Evolutionary conservation across 2,329 filamentous ascomycete genomes (phyloP).

Genomic region (Diplodia sapinea): DNA sequence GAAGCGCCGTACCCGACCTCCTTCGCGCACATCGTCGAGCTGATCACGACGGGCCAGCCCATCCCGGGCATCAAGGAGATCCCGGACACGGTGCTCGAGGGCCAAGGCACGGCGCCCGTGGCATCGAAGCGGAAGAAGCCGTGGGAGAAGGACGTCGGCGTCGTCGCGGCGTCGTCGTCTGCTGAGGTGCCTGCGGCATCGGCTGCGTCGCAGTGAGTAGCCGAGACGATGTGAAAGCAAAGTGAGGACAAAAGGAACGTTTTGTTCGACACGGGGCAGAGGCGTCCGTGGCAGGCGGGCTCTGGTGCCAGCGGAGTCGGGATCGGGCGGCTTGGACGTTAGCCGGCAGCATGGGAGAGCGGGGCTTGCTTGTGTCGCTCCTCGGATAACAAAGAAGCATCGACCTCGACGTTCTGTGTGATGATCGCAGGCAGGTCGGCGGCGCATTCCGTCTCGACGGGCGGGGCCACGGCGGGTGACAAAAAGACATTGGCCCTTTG

Average conservation of each 20-base stretch:
- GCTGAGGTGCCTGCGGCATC: not conserved
- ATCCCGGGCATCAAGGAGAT: slow-evolving; percentile 89
- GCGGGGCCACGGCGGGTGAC: no score
- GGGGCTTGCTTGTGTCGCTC: no score
- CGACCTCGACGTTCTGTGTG: no score
- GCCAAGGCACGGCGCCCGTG: slow-evolving; percentile 66
- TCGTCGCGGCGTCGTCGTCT: not conserved
- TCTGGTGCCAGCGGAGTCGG: no score
- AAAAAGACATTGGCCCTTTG: no score
- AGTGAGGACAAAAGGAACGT: not conserved
- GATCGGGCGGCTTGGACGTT: no score
- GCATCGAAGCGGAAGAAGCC: slow-evolving; percentile 68
- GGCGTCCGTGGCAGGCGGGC: no score
- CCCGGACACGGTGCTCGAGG: slow-evolving; percentile 76
- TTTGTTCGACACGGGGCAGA: not conserved
- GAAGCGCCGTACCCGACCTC: slow-evolving; percentile 75
- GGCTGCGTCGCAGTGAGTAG: slow-evolving; percentile 10
- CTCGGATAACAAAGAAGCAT: no score
- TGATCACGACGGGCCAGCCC: slow-evolving; percentile 80
- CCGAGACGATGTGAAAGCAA: not conserved
- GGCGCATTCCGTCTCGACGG: no score
- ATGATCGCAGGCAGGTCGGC: no score
- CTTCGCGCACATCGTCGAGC: slow-evolving; percentile 84
- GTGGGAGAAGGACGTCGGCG: slow-evolving; percentile 66
- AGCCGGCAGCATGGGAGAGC: no score